Conservation (phyloP, 805 yeast genomes). For the Ogataea haglerorum region DNA sequence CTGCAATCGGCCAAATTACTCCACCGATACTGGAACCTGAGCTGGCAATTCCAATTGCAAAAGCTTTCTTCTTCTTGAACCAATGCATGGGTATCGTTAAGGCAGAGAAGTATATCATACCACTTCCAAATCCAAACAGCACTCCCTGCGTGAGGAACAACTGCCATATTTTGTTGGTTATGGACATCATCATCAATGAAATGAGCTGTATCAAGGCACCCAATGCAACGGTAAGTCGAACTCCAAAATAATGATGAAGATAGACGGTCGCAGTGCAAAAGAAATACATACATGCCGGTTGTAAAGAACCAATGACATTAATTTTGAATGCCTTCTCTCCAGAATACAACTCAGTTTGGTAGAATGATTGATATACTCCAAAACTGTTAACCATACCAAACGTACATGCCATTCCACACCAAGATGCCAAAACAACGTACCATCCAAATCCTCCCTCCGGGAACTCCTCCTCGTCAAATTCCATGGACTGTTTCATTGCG, state of each 20-base stretch:
- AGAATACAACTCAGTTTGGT: slow-evolving; percentile 35
- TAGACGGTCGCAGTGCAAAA: slow-evolving; percentile 46
- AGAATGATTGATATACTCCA: slow-evolving; percentile 55
- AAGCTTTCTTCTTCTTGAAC: background rate
- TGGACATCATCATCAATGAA: slow-evolving; percentile 53
- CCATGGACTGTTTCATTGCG: too few species aligned
- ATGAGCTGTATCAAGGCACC: slow-evolving; percentile 44
- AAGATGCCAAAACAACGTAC: slow-evolving; percentile 46
- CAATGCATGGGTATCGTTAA: slow-evolving; percentile 52
- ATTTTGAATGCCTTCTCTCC: slow-evolving; percentile 42
- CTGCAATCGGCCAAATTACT: slow-evolving; percentile 43
- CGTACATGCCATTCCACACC: slow-evolving; percentile 42
- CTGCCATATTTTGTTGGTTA: slow-evolving; percentile 55
- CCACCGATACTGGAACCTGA: slow-evolving; percentile 52
- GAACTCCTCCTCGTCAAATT: slow-evolving; percentile 24
- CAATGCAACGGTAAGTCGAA: slow-evolving; percentile 30
- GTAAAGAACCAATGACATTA: slow-evolving; percentile 52
- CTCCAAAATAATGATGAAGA: slow-evolving; percentile 6
- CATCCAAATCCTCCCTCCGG: slow-evolving; percentile 58
- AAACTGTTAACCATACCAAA: slow-evolving; percentile 58
- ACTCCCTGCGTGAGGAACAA: slow-evolving; percentile 65
- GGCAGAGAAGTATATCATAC: slow-evolving; percentile 55
- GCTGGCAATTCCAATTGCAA: slow-evolving; percentile 33
- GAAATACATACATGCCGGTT: slow-evolving; percentile 40
- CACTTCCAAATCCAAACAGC: slow-evolving; percentile 53